Base-by-base conservation (phyloP, 169 alveolate species). In the Plasmodium knowlesi region DNA sequence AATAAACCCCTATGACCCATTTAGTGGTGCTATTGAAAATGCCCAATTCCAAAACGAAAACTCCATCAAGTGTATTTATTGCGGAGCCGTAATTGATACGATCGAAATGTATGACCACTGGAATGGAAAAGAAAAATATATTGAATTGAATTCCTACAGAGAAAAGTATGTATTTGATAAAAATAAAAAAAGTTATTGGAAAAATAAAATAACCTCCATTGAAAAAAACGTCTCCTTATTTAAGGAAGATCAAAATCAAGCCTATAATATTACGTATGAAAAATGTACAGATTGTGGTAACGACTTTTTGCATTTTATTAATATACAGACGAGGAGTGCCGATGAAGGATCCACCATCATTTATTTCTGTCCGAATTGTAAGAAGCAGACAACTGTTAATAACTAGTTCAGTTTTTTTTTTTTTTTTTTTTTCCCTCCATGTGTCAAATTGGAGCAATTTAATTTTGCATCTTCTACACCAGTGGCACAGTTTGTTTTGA, bases 291-390 rank as follows among this genome's bases (percentile, higher is more conserved):
- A 97, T 82, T 97, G 98, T 90, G 98, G 98, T 30, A 94, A 95
- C 78, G 97, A 97, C 72, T 97, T 95, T 46, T 96, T 96, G 46
- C 93, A 95, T 90, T 97, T 95, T 88, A 95, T 97, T 54, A 97
- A 97, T 79, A 96, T 97, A 89, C 98, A 97, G 83, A 98, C 98
- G 5, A 94, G 98, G 50, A 96, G 98, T 41, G 98, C 98, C n/a
- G 98, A 97, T 79, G 98, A 97, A 91, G 98, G 98, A 16, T 96
- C 97, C 92, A 96, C 98, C 16, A 96, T 97, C 53, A 97, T 97
- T 97, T 97, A 96, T 93, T 98, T 96, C 71, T 97, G 98, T 74
- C 96, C 96, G 19, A 85, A 80, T 74, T 97, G 98, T 82, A 96
- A 95, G 91, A 96, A 97, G 43, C 95, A 98, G 83, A 96, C 97